Conservation (phyloP, 73 alveolate genomes). For the Stentor roeselii region DNA sequence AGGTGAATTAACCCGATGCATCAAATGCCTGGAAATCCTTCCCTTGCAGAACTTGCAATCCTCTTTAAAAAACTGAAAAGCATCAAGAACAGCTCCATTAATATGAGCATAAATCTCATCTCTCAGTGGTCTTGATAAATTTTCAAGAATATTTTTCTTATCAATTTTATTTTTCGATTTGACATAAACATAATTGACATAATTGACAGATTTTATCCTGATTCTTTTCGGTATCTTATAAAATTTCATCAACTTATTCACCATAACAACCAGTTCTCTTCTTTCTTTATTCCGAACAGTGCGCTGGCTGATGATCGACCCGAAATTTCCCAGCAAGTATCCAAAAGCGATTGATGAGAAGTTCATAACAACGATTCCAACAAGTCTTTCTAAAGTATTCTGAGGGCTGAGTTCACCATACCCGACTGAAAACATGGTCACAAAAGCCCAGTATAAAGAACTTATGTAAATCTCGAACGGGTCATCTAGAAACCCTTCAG, state of each 20-base stretch:
- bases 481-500: neutral
- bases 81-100: too few relatives aligned
- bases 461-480: neutral
- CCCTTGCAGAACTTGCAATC: too few relatives aligned
- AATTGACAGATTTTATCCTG: neutral
- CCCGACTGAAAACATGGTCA: slow-evolving; percentile 90
- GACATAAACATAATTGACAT: neutral
- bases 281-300: neutral
- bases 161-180: slow-evolving; percentile 1
- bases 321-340: slow-evolving; percentile 65
- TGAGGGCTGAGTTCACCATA: slow-evolving; percentile 81
- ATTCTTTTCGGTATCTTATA: neutral
- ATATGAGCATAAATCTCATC: neutral
- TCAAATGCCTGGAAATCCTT: neutral
- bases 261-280: neutral
- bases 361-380: slow-evolving; percentile 57
- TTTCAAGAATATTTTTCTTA: neutral
- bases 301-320: neutral
- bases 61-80: too few relatives aligned
- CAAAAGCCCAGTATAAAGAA: slow-evolving; percentile 28
- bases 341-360: slow-evolving; percentile 78
- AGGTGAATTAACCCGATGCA: neutral
- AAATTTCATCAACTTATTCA: neutral
- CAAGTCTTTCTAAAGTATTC: slow-evolving; percentile 57
- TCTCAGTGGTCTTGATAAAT: neutral